Evolutionary conservation across 495 filamentous ascomycete genomes (phyloP), one percentile per base, ranked within the genome.

Genomic region (Durotheca rogersii): DNA sequence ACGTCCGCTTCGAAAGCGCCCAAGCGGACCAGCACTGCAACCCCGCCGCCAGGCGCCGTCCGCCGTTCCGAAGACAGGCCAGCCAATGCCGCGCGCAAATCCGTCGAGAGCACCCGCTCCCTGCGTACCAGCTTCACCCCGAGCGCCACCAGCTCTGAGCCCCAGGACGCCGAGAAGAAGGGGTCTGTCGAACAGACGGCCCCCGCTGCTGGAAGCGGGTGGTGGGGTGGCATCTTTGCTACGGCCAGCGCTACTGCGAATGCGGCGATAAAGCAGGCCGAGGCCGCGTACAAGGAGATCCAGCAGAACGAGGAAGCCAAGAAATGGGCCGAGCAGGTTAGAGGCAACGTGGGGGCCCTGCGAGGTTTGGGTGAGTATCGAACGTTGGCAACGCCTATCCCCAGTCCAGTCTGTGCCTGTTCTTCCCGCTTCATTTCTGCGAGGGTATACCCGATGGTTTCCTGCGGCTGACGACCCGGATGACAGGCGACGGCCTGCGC

Each of bases 241-340:
- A 80, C 78, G 16, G 79, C 79, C 16, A 76, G 74, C 36, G 78
- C 80, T 17, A 85, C 82, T 4, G 83, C 83, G 29, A 79, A 76
- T 36, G 88, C 90, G 25, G 94, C 92, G 33, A 87, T 95, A 69
- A 96, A 95, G 77, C 88, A 90, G 64, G 93, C 94, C 21, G 90
- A 97, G 67, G 89, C 84, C 11, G 83, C 90, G 1, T 90, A 95
- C 38, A 95, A 95, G 64, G 90, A 96, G 64, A 90, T 97, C 31
- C 89, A 94, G 65, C 87, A 90, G 60, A 96, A 95, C 50, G 90
- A 98, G 69, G 93, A 98, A 66, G 93, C 91, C 31, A 88, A 90
- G 70, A 84, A 86, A 68, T 97, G 93, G 93, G 93, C 90, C 4
- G 86, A 91, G 48, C 92, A 96, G 64, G 87, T 97, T 31, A 86